These are phyloP conservation scores for Daedaleopsis sinensis DNA, from an alignment of 768 basidiomycete genomes.

Conservation along the genomic window DNA sequence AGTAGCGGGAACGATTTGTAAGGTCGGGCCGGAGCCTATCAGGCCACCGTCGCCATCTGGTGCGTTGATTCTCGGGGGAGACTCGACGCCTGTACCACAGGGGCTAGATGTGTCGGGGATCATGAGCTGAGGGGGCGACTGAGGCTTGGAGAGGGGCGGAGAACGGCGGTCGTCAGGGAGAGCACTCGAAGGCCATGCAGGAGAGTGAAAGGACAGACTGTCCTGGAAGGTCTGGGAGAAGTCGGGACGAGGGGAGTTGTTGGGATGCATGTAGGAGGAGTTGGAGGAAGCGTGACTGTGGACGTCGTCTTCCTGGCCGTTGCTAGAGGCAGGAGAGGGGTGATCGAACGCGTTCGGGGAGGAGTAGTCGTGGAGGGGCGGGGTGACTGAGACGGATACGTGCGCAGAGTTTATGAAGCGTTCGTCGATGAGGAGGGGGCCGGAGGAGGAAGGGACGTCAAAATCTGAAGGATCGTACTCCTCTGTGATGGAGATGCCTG, in stretches of 20 bases:
- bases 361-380: constrained; percentile 30
- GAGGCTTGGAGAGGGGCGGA: constrained; percentile 53
- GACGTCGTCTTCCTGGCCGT: constrained; percentile 50
- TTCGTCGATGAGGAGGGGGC: constrained; percentile 64
- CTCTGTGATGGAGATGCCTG: constrained; percentile 36
- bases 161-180: constrained; percentile 48
- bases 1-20: constrained; percentile 84
- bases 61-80: constrained; percentile 61
- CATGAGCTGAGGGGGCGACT: constrained; percentile 62
- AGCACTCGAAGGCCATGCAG: constrained; percentile 48
- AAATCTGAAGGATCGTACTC: constrained; percentile 79
- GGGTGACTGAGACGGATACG: constrained; percentile 44
- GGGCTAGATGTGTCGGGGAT: constrained; percentile 58
- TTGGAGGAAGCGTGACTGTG: constrained; percentile 69
- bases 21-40: constrained; percentile 55
- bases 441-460: constrained; percentile 54
- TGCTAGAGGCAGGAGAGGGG: constrained; percentile 61
- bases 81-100: constrained; percentile 36
- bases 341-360: constrained; percentile 57
- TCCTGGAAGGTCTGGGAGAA: constrained; percentile 57
- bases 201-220: constrained; percentile 66
- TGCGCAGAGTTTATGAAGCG: constrained; percentile 42
- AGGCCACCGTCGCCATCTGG: constrained; percentile 58
- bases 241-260: constrained; percentile 55
- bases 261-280: constrained; percentile 56